Conservation (phyloP, 345 rosid genomes). For the Gossypium raimondii region DNA sequence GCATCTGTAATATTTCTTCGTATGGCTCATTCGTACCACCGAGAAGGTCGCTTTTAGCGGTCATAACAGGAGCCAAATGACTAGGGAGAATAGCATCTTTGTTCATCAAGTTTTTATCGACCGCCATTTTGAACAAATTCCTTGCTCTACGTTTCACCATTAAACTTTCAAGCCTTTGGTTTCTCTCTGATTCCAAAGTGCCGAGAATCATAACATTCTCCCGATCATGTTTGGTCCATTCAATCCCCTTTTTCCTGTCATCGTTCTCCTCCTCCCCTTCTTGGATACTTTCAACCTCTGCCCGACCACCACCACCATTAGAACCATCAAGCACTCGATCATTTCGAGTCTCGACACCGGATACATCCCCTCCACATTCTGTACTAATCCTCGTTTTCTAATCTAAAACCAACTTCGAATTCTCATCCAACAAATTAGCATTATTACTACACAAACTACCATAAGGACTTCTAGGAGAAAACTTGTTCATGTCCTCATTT, state of each 20-base stretch:
- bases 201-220: conserved; percentile 86
- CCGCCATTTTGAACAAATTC: conserved; percentile 41
- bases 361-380: conserved; percentile 16
- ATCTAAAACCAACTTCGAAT: not conserved
- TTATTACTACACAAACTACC: conserved; percentile 25
- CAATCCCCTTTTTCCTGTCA: conserved; percentile 39
- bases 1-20: conserved; percentile 35
- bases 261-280: conserved; percentile 38
- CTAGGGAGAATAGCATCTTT: conserved; percentile 24
- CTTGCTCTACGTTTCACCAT: conserved; percentile 62
- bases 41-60: conserved; percentile 39
- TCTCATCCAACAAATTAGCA: conserved; percentile 24
- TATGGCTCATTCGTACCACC: conserved; percentile 21
- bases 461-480: conserved; percentile 17
- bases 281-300: conserved; percentile 25
- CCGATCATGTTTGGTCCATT: conserved; percentile 83
- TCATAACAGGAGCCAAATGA: conserved; percentile 41
- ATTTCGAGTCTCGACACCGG: conserved; percentile 11
- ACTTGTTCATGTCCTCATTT: conserved; percentile 18
- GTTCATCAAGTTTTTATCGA: conserved; percentile 38
- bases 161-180: conserved; percentile 71
- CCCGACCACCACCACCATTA: conserved; percentile 23
- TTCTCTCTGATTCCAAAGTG: conserved; percentile 71
- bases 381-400: not conserved
- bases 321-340: conserved; percentile 4